phyloP scores from a whole-genome alignment of 2,329 filamentous ascomycete genomes.

The Fusarium sp. region DNA sequence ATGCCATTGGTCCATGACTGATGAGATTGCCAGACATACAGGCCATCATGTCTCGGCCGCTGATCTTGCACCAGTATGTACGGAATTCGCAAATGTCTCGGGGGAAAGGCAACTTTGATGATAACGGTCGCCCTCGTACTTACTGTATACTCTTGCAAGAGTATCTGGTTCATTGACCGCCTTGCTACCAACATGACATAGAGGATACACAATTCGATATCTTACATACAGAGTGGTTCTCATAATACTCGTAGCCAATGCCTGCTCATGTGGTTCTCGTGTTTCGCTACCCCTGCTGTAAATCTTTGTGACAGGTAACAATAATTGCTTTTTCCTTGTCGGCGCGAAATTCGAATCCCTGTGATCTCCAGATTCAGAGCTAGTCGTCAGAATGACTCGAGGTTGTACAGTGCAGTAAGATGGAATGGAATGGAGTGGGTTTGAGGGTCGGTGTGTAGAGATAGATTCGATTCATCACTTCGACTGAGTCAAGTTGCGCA shows the following conservation, averaged over 20 bases:
- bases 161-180: constrained; percentile 5
- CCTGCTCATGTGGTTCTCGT: constrained; percentile 13
- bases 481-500: constrained; percentile 6
- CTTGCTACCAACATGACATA: neutral
- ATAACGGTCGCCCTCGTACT: neutral
- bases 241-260: neutral
- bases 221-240: neutral
- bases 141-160: neutral
- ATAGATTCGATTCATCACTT: constrained; percentile 2
- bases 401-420: neutral
- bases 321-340: constrained; percentile 18
- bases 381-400: constrained; percentile 17
- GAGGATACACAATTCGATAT: neutral
- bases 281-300: constrained; percentile 18
- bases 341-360: constrained; percentile 1
- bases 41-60: neutral
- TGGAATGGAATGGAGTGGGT: neutral
- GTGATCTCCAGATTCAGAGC: neutral
- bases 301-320: constrained; percentile 15
- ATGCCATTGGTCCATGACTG: neutral
- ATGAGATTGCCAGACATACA: neutral
- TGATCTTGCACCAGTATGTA: neutral
- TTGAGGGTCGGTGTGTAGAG: neutral
- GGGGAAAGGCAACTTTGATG: neutral
- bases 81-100: neutral